Percentiles rank a stretch among this genome's conserved stretches.
Conservation (phyloP, 345 rosid genomes). For the Boechera stricta region DNA sequence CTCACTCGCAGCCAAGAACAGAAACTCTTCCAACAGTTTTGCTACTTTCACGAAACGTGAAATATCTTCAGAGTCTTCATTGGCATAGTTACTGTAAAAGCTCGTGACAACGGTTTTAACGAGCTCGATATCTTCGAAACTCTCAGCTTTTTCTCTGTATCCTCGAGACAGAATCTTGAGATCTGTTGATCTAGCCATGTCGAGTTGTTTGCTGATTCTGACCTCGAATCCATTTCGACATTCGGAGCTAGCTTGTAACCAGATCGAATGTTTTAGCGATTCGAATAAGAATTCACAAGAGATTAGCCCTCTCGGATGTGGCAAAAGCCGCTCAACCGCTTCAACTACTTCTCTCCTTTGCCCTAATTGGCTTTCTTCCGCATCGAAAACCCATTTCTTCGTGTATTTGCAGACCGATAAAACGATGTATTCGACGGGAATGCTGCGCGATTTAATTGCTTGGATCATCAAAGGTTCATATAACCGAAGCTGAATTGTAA, state of each 20-base stretch:
- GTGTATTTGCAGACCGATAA: conserved; percentile 56
- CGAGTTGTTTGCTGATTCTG: conserved; percentile 77
- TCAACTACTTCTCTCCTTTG: conserved; percentile 59
- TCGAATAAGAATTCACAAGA: conserved; percentile 60
- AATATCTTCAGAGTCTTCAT: conserved; percentile 30
- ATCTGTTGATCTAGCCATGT: conserved; percentile 63
- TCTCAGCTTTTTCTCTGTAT: conserved; percentile 51
- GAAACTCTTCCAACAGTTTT: conserved; percentile 69
- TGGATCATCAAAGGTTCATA: conserved; percentile 57
- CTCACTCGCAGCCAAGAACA: conserved; percentile 64
- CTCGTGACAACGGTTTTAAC: conserved; percentile 64
- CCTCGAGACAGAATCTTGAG: conserved; percentile 61
- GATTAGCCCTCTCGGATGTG: conserved; percentile 58
- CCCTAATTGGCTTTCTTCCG: conserved; percentile 36
- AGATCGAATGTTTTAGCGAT: conserved; percentile 56
- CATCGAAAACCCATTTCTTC: conserved; percentile 50
- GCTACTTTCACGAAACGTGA: conserved; percentile 56
- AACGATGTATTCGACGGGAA: conserved; percentile 49
- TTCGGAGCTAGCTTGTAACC: conserved; percentile 57
- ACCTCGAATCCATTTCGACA: conserved; percentile 64
- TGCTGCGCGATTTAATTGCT: conserved; percentile 49
- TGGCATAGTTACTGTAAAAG: conserved; percentile 52
- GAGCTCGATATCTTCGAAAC: conserved; percentile 56
- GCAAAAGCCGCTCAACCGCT: conserved; percentile 71
- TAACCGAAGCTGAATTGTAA: conserved; percentile 56